Percentiles rank a stretch among this genome's conserved stretches.
Conservation (phyloP, 2,329 filamentous ascomycete species). For the Capronia coronata region DNA sequence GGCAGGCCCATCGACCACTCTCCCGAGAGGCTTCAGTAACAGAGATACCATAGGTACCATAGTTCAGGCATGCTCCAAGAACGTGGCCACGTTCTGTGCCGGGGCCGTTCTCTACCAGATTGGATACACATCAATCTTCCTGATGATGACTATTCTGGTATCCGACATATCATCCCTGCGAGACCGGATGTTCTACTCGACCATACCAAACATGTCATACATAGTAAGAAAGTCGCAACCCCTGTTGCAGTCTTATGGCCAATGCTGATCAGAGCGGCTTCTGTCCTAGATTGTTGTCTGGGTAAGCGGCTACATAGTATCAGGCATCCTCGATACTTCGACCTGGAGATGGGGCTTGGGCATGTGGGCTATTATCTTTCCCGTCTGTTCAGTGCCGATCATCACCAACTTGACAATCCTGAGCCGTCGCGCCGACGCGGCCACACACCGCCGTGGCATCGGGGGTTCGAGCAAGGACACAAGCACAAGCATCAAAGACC, state of each 20-base stretch:
- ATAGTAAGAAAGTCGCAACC: too few relatives aligned
- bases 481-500: slow-evolving; percentile 30
- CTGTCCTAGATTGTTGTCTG: too few relatives aligned
- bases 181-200: slow-evolving; percentile 57
- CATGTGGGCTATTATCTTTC: slow-evolving; percentile 57
- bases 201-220: slow-evolving; percentile 52
- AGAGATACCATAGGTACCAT: slow-evolving; percentile 49
- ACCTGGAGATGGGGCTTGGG: slow-evolving; percentile 57
- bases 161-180: slow-evolving; percentile 58
- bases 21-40: too few relatives aligned
- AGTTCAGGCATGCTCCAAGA: slow-evolving; percentile 47
- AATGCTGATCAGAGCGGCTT: too few relatives aligned
- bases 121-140: slow-evolving; percentile 55
- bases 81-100: slow-evolving; percentile 48
- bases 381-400: slow-evolving; percentile 25
- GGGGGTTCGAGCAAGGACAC: slow-evolving; percentile 32
- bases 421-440: slow-evolving; percentile 45
- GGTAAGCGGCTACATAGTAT: slow-evolving; percentile 53
- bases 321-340: slow-evolving; percentile 43
- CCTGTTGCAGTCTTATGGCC: too few relatives aligned
- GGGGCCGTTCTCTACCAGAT: slow-evolving; percentile 56
- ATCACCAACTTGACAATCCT: slow-evolving; percentile 39
- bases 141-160: slow-evolving; percentile 58
- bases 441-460: too few relatives aligned
- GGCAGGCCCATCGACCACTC: too few relatives aligned